A percentile compares a stretch with the other conserved stretches of the same genome.
Evolutionary conservation across 345 rosid genomes (phyloP).

Genomic region (Boechera divaricarpa): DNA sequence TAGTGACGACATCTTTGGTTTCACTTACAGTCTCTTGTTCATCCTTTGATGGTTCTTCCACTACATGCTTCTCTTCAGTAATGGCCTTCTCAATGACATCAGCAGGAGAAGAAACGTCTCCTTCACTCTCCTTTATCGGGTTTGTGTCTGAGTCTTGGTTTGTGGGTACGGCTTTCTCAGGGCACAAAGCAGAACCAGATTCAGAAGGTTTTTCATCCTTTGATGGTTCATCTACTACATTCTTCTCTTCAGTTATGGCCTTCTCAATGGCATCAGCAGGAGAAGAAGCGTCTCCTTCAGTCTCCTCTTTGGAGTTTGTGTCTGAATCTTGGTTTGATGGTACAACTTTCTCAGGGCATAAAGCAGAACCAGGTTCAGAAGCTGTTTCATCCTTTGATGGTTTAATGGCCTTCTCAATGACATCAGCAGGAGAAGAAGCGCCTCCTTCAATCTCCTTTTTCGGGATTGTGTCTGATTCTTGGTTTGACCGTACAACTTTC

Average conservation of each 20-base stretch:
- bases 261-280: constrained; percentile 25
- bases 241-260: constrained; percentile 37
- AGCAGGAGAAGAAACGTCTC: constrained; percentile 7
- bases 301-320: constrained; percentile 15
- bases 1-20: constrained; percentile 12
- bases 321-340: constrained; percentile 14
- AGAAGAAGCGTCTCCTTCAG: constrained; percentile 19
- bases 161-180: constrained; percentile 7
- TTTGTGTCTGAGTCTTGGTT: constrained; percentile 22
- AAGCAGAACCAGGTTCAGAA: constrained; percentile 17
- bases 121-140: constrained; percentile 28
- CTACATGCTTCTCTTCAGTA: constrained; percentile 34
- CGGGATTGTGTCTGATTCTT: constrained; percentile 18
- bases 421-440: constrained; percentile 10
- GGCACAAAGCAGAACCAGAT: not conserved
- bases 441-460: constrained; percentile 29
- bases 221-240: constrained; percentile 36
- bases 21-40: constrained; percentile 21
- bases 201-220: constrained; percentile 33
- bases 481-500: constrained; percentile 3
- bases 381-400: constrained; percentile 33
- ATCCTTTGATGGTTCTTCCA: constrained; percentile 39
- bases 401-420: constrained; percentile 33
- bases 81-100: constrained; percentile 35
- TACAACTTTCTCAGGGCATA: constrained; percentile 14